Percentiles rank a stretch among this genome's conserved stretches.
Conservation (phyloP, 176 grass and related monocot species). For the Metroxylon sagu region DNA sequence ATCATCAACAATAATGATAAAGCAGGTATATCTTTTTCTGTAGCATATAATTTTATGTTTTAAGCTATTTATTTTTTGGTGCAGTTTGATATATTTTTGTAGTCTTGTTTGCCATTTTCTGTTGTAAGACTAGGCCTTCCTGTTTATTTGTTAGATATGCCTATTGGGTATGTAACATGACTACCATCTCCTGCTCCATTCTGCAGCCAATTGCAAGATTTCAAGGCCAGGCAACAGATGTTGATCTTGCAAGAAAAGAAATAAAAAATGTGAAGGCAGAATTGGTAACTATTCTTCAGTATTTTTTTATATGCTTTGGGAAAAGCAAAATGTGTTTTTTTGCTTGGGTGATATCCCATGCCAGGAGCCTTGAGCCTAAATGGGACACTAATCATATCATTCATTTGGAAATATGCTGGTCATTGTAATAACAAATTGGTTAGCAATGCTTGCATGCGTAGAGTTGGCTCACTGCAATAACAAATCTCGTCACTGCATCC, state of each 20-base stretch:
- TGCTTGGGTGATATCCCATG: background rate
- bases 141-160: conserved; percentile 18
- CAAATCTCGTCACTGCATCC: no score
- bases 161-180: conserved; percentile 15
- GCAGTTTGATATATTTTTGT: no score
- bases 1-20: conserved; percentile 94
- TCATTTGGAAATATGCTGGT: no score
- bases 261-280: conserved; percentile 82
- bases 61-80: no score
- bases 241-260: conserved; percentile 84
- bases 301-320: conserved; percentile 1
- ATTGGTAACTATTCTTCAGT: conserved; percentile 46
- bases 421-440: no score
- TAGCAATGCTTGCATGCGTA: no score
- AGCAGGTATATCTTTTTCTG: conserved; percentile 40
- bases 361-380: no score
- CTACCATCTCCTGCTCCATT: conserved; percentile 12
- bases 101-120: no score
- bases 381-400: no score
- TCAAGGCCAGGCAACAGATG: conserved; percentile 68
- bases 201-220: conserved; percentile 79
- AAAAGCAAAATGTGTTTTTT: conserved; percentile 5
- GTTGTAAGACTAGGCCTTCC: background rate
- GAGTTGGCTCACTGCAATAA: no score
- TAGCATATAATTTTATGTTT: no score